Base-by-base conservation (phyloP, 352 stramenopile species). In the Halophytophthora batemanensis region DNA sequence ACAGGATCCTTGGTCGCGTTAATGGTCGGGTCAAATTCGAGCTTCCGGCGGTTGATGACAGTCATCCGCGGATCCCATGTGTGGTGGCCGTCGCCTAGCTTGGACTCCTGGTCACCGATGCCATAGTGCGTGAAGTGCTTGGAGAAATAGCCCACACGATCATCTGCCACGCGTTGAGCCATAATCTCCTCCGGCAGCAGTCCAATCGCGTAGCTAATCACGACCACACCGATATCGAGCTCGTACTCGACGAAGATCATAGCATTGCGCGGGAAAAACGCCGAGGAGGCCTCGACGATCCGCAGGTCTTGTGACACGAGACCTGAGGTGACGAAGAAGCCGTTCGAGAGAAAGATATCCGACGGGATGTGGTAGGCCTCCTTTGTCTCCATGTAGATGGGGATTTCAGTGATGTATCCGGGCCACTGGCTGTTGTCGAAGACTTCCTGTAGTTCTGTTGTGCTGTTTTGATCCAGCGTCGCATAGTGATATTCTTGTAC, bases 101-200 rank as follows among this genome's bases (percentile, higher is more conserved):
- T 59, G 1, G 38, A 34, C 17, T 71, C 56, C 19, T 69, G 49
- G 22, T 78, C 71, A 19, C 70, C 62, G 17, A 70, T 38, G 4
- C 82, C 77, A 41, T 85, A 86, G 21, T 75, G 64, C 1, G 62
- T 71, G 59, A 82, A 95, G 0, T 62, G 65, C 28, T 78, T 78
- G 34, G 66, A 72, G 50, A 95, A 96, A 50, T 86, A 96, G 4
- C 84, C 84, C 2, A 96, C 64, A 19, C 82, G 75, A 62, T 95
- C 79, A 45, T 96, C 86, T 3, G 68, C 65, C 33, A 85, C 56
- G 13, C 82, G 70, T 48, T 77, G 64, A 2, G 53, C 23, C 71
- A 90, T 84, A 6, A 74, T 35, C 12, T 74, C 59, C 3, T 87
- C 65, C 3, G 86, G 86, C 0, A 96, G 61, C 6, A 90, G 40